Evolutionary conservation across 129 eudicot genomes (phyloP).

Genomic region (Saposhnikovia divaricata): DNA sequence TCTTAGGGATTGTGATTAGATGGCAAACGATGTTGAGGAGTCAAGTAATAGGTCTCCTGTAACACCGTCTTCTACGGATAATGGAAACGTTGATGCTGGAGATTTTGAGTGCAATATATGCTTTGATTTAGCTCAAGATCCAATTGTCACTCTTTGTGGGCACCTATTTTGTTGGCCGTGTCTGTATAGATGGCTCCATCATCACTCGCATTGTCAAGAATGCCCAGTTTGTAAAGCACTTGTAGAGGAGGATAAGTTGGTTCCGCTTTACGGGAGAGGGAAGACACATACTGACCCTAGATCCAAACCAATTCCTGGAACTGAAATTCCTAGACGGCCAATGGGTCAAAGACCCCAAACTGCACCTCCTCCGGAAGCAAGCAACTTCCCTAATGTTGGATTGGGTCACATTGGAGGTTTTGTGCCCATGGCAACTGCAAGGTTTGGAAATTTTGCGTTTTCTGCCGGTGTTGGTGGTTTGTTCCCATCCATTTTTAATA

Average conservation of each 20-base stretch:
- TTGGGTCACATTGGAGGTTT: conserved; percentile 49
- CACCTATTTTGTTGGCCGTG: conserved; percentile 93
- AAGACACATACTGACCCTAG: conserved; percentile 65
- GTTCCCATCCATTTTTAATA: conserved; percentile 49
- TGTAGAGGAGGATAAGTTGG: conserved; percentile 52
- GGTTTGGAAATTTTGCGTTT: conserved; percentile 55
- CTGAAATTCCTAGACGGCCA: conserved; percentile 73
- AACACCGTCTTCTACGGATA: conserved; percentile 35
- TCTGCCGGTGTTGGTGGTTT: conserved; percentile 66
- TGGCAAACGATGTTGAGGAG: conserved; percentile 35
- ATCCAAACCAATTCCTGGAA: conserved; percentile 54
- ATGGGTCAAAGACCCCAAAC: conserved; percentile 71
- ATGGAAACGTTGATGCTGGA: conserved; percentile 41
- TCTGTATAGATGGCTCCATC: conserved; percentile 71
- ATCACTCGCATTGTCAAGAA: conserved; percentile 72
- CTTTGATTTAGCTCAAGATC: conserved; percentile 84
- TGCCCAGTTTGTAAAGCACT: conserved; percentile 90
- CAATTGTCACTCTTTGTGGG: conserved; percentile 72
- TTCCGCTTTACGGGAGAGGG: conserved; percentile 80
- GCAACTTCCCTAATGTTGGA: conserved; percentile 35
- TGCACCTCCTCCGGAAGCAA: conserved; percentile 43
- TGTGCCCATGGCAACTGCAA: conserved; percentile 57
- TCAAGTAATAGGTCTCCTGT: conserved; percentile 25
- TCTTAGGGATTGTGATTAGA: background rate
- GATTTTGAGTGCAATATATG: conserved; percentile 86